Evolutionary conservation across 441 rosid species (phyloP).

Genomic region (Brassica balearica): DNA sequence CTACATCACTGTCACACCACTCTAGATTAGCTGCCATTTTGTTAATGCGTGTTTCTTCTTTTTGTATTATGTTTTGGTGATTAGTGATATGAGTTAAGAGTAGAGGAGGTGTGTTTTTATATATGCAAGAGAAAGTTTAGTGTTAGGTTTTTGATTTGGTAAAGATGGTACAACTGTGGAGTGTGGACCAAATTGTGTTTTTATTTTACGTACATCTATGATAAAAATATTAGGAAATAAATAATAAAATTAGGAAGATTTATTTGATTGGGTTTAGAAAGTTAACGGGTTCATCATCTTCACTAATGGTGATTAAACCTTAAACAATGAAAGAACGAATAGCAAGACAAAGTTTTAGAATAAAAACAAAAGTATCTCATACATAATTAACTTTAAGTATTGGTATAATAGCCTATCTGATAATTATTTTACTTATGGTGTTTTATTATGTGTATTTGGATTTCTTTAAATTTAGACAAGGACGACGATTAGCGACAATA

Average conservation of each 20-base stretch:
- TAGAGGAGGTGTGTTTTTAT: constrained; percentile 33
- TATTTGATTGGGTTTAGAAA: constrained; percentile 29
- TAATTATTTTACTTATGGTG: constrained; percentile 25
- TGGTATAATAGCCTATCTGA: constrained; percentile 7
- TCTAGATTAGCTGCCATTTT: constrained; percentile 55
- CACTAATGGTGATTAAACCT: constrained; percentile 13
- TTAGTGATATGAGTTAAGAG: constrained; percentile 35
- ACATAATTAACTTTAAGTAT: constrained; percentile 20
- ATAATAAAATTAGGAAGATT: neutral
- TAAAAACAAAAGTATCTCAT: constrained; percentile 14
- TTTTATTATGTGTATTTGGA: constrained; percentile 14
- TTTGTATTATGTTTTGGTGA: constrained; percentile 27
- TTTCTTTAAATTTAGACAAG: constrained; percentile 16
- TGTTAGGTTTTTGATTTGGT: constrained; percentile 42
- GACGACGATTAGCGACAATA: constrained; percentile 29
- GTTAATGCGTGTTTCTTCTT: constrained; percentile 14
- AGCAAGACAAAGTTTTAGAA: constrained; percentile 22
- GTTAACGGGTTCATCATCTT: constrained; percentile 18
- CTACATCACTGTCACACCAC: constrained; percentile 52
- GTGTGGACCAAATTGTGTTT: constrained; percentile 36
- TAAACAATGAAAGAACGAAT: constrained; percentile 33
- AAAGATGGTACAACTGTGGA: constrained; percentile 42
- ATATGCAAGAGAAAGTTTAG: constrained; percentile 36
- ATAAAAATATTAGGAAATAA: too few relatives aligned
- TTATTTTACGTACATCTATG: constrained; percentile 1